Evolutionary conservation across 345 rosid species (phyloP), one percentile per base, ranked within the genome.

Genomic region (Eucalyptus marginata): DNA sequence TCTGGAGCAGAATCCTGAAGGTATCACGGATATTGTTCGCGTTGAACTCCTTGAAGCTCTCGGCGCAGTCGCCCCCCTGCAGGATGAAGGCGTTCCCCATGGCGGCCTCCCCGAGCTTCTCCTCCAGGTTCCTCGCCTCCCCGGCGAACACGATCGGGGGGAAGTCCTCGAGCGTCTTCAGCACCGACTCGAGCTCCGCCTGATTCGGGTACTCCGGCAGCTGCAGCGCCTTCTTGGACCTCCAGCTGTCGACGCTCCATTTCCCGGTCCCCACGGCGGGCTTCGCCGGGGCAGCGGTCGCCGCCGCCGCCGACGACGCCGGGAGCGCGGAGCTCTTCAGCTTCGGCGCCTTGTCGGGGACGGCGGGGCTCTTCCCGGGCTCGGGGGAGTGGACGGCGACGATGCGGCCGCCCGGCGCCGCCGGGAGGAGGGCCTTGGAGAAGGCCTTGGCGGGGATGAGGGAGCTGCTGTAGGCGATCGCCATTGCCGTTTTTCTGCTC

Each of bases 91-190:
- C 91, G 51, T 90, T 87, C 56, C 91, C 89, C 87, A 66, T 87
- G 87, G 91, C 91, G 29, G 91, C 91, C 86, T 90, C 91, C 54
- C n/a, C 91, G 22, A 90, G 89, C 31, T 88, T 88, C 66, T 90
- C 91, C 89, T 90, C 91, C 44, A 90, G 84, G 71, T 49, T 87
- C 83, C 91, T 86, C 83, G 91, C 91, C 89, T 90, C 91, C 47
- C 91, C 91, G 71, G 91, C 87, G 89, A 90, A 90, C 49, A 90
- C 89, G 87, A 90, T 90, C 66, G 91, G 91, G 46, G 91, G 91
- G 54, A 90, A 90, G 81, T 58, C 85, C 54, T 87, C 91, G 46
- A 90, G 89, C 51, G 89, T 90, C 88, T 84, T 86, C 86, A 90
- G 91, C 50, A 90, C 91, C 44, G 91, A 87, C 56, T 87, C 91